Base-by-base conservation (phyloP, 1,139 yeast genomes). In the Lodderomyces elongisporus region DNA sequence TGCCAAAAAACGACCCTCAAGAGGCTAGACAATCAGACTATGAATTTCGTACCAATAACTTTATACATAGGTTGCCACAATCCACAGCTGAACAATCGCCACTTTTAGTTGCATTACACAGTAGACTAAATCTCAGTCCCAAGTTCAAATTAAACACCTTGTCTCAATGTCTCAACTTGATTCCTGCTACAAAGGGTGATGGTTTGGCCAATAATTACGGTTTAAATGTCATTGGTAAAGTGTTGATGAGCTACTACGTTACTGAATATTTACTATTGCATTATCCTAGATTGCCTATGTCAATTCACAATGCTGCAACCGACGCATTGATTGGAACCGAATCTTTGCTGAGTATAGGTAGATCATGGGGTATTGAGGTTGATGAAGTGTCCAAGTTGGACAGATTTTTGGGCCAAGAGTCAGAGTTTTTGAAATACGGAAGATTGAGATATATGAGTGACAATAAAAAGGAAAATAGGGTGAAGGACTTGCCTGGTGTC, bases 221-320 rank as follows among this genome's bases (percentile, higher is more conserved):
- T n/a, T 71, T 89, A 54, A 76, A 82, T 39, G 73, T 77, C 13
- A 78, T 89, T 51, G 98, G 98, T 35, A 78, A 80, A 51, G 77
- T 81, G 40, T 63, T 91, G 35, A 63, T 91, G 41, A 76, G 82
- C 20, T 87, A 80, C 56, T 82, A 85, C 51, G 81, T 80, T 3
- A 71, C 84, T 22, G 95, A 87, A 55, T 62, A 83, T 49, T 66
- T 89, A 39, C 64, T 87, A 50, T 60, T 80, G 33, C 76, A 73
- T 45, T 87, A 87, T 56, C 99, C 99, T 32, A 76, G 99, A 53
- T 70, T 93, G 41, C 97, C 99, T 20, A 73, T 82, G 47, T 72
- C 78, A 9, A 80, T 89, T 17, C 74, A 87, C 42, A 77, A 79
- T 47, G 74, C 78, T 18, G 88, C 93, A 1, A 77, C 84, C 5